Base-by-base conservation (phyloP, 2,329 filamentous ascomycete species). In the Thelonectria olida region DNA sequence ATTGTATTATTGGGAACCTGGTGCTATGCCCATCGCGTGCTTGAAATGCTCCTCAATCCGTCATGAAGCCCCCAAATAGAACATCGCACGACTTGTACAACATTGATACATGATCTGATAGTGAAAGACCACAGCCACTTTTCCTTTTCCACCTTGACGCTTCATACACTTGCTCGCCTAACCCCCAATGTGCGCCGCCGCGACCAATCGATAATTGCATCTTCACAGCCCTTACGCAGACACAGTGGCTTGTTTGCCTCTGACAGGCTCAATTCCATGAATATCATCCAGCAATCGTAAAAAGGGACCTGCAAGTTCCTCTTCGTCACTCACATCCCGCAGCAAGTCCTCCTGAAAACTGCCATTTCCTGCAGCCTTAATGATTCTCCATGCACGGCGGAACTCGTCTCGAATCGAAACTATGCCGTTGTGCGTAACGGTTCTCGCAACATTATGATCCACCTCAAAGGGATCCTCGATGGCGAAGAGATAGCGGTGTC, bases 381-480 rank as follows among this genome's bases (percentile, higher is more conserved):
- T 87, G 59, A 96, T 90, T 34, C 86, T 82, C 86, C 91, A 92
- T 3, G 92, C 92, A 19, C 93, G 85, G 17, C 92, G 85, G 72
- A 97, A 96, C 76, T 97, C 93, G 69, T 96, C 90, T 39, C 92
- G 84, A 61, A 97, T 96, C 1, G 90, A 85, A 2, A 92, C 89
- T 64, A 97, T 92, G 2, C 93, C 92, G 62, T 89, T 86, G 71
- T 95, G 91, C 7, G 90, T 93, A 1, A 97, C 93, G 0, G 93
- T 97, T 50, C 92, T 84, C 3, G 92, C 94, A 31, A 97, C 91
- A 69, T 97, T 97, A 77, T 97, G 93, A 39, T 93, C 89, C 2
- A 89, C 78, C 79, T 97, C 93, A 71, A 97, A 97, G 0, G 94
- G 94, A 74, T 97, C 94, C 74, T 97, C 94, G 62, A 97, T 94